Percentiles rank a stretch among this genome's conserved stretches.
These are phyloP conservation scores for Trichoderma afroharzianum DNA, from an alignment of 2,329 filamentous ascomycete species.

Conservation along the genomic window DNA sequence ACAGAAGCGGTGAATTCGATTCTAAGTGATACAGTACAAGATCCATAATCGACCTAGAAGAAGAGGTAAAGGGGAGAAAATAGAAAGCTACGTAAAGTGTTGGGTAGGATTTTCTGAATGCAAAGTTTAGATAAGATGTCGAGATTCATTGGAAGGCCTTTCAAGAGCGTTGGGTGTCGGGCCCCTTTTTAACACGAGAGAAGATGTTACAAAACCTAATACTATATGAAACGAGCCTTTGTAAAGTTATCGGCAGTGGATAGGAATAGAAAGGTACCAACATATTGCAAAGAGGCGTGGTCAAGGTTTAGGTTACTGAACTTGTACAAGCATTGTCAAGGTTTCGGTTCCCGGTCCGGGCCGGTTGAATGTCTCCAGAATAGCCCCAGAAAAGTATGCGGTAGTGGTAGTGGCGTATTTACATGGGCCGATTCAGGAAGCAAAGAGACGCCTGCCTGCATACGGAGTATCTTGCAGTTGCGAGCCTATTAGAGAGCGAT, in stretches of 20 bases:
- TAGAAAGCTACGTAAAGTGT: background rate
- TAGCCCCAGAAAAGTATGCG: background rate
- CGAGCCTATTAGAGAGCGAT: background rate
- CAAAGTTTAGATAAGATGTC: background rate
- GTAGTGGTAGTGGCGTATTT: background rate
- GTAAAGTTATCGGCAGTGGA: background rate
- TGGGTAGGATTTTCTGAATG: background rate
- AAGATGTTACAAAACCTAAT: background rate
- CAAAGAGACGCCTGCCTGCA: background rate
- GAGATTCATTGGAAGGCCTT: background rate
- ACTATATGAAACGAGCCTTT: background rate
- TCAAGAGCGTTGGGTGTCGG: background rate
- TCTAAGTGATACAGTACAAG: no score
- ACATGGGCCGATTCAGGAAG: background rate
- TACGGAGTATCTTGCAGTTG: background rate
- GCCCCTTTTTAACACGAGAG: background rate
- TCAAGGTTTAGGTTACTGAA: background rate
- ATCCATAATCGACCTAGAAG: no score
- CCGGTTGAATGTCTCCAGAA: background rate
- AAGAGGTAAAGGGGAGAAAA: no score
- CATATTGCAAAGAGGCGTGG: background rate
- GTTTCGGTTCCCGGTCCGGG: background rate
- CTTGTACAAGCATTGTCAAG: background rate
- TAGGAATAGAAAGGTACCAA: background rate
- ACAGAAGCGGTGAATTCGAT: background rate